Evolutionary conservation across 2,329 filamentous ascomycete genomes (phyloP).

Genomic region (Fusarium udum): DNA sequence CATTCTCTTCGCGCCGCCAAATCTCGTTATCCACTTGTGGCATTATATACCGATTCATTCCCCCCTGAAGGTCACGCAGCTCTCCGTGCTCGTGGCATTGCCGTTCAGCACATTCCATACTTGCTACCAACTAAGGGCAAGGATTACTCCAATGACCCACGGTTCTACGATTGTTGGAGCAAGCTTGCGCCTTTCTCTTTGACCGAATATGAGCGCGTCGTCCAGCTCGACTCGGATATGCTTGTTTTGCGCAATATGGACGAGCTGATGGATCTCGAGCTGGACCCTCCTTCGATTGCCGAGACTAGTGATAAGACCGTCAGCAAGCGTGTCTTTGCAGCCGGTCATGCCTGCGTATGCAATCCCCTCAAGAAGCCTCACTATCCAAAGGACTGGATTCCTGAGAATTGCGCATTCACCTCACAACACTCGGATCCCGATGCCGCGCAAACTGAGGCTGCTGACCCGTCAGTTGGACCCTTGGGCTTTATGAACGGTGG

Average conservation of each 20-base stretch:
- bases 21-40: constrained; percentile 81
- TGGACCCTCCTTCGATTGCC: constrained; percentile 61
- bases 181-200: constrained; percentile 85
- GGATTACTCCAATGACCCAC: constrained; percentile 79
- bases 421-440: constrained; percentile 59
- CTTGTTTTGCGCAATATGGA: constrained; percentile 86
- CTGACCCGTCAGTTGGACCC: constrained; percentile 56
- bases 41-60: constrained; percentile 83
- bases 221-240: constrained; percentile 92
- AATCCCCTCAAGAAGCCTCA: constrained; percentile 82
- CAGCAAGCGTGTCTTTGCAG: constrained; percentile 77
- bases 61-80: constrained; percentile 73
- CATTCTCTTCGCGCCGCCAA: constrained; percentile 73
- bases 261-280: constrained; percentile 84
- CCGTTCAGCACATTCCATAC: constrained; percentile 75
- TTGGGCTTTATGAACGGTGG: constrained; percentile 62
- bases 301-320: constrained; percentile 25
- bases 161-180: constrained; percentile 91
- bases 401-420: constrained; percentile 67
- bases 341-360: constrained; percentile 85
- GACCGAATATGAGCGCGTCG: constrained; percentile 78
- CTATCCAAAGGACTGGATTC: constrained; percentile 77
- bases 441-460: constrained; percentile 56
- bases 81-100: constrained; percentile 74
- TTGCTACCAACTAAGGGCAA: constrained; percentile 72